These are phyloP conservation scores for Aspergillus calidoustus DNA, from an alignment of 2,329 filamentous ascomycete genomes.

Conservation along the genomic window DNA sequence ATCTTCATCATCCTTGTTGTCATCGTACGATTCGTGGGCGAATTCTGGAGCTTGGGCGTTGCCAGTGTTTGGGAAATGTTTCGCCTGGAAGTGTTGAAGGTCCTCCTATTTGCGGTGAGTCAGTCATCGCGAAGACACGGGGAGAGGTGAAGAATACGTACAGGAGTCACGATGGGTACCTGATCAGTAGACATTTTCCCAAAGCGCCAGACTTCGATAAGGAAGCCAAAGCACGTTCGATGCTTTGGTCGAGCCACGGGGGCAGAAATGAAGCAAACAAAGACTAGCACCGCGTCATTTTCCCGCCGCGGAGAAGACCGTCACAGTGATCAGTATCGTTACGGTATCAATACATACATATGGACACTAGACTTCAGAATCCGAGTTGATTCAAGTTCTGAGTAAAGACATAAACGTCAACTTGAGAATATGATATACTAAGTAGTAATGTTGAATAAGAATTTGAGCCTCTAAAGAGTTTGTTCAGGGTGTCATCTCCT, in stretches of 20 bases:
- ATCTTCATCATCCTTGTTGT: conserved; percentile 51
- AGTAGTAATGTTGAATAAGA: too few relatives aligned
- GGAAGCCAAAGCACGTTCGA: not conserved
- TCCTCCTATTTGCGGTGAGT: conserved; percentile 56
- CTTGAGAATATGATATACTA: too few relatives aligned
- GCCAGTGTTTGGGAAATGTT: conserved; percentile 57
- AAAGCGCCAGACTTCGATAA: not conserved
- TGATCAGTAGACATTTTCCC: conserved; percentile 26
- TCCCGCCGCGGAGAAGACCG: too few relatives aligned
- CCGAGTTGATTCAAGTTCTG: not conserved
- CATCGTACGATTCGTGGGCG: conserved; percentile 7
- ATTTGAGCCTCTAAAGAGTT: too few relatives aligned
- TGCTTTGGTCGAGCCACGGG: not conserved
- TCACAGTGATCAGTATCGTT: not conserved
- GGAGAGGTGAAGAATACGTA: conserved; percentile 23
- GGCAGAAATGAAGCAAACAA: not conserved
- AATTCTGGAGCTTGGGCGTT: conserved; percentile 13
- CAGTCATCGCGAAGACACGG: not conserved
- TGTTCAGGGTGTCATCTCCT: too few relatives aligned
- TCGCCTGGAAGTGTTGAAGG: conserved; percentile 60
- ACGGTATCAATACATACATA: conserved; percentile 1
- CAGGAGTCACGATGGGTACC: conserved; percentile 42
- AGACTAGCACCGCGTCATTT: not conserved
- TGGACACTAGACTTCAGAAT: not conserved
- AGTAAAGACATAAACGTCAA: too few relatives aligned